Base-by-base conservation (phyloP, 2,329 filamentous ascomycete genomes). In the Sclerotinia borealis region DNA sequence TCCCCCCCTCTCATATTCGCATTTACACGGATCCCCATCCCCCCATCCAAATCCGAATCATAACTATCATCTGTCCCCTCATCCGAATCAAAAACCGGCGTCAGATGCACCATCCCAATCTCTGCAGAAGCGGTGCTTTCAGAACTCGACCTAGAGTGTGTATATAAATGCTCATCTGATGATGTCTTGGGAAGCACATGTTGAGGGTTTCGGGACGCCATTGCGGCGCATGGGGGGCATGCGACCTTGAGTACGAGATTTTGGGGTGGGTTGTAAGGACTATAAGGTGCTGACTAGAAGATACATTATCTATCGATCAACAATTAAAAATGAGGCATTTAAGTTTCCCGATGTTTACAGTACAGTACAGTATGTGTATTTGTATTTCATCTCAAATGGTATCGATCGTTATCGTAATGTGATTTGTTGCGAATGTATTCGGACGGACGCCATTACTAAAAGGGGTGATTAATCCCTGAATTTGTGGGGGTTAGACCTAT, bases 71-170 rank as follows among this genome's bases (percentile, higher is more conserved):
- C 60, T 34, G 71, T 70, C 10, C 68, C 68, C n/a, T 71, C 72
- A 11, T 69, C 68, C 3, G 67, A 69, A 51, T 72, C 70, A 17
- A 66, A 68, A 47, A 71, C 66, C 9, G 72, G 71, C 10, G 71
- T 73, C n/a, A 72, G 63, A 48, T 59, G 55, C 43, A 59, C 63
- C 19, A 62, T 56, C 39, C 56, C 27, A 7, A 13, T 9, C 11
- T 22, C 52, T 11, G 34, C 17, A 31, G 36, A 27, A n/a, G 36
- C 6, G 0, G 37, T 15, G 25, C 37, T 55, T 19, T 25, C 13
- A 2, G 52, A 55, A 22, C 52, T 13, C 17, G 52, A 31, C 1
- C 17, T 11, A 8, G 17, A 29, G 29, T 41, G 37, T 17, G 36
- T 19, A 6, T n/a, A 5, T 29, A 29, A 22, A 31, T 43, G 52